Percentiles rank a stretch among this genome's conserved stretches.
phyloP scores from a whole-genome alignment of 305 asterid species.

The Fraxinus baroniana region DNA sequence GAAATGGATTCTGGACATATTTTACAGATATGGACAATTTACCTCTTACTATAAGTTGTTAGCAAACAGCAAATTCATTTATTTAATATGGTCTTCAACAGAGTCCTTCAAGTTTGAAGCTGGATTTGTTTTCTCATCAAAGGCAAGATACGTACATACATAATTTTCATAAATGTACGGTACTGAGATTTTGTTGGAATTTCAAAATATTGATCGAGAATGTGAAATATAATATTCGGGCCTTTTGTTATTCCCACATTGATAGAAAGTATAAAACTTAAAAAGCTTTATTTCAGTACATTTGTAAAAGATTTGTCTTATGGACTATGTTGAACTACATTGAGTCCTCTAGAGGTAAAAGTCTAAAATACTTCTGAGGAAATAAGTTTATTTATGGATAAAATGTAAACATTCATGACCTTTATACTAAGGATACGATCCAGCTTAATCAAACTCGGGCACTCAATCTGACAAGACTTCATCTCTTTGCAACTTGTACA shows the following conservation, averaged over 20 bases:
- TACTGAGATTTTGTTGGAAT: background rate
- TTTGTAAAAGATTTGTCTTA: background rate
- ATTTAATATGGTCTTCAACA: background rate
- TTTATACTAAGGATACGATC: background rate
- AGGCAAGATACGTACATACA: background rate
- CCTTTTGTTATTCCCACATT: background rate
- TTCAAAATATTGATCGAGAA: background rate
- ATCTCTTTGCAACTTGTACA: background rate
- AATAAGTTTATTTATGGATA: background rate
- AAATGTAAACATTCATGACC: background rate
- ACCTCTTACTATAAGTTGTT: background rate
- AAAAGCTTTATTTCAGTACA: background rate
- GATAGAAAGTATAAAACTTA: background rate
- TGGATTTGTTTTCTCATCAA: background rate
- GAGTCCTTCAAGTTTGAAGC: background rate
- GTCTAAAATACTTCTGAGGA: background rate
- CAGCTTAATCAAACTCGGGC: background rate
- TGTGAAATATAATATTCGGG: background rate
- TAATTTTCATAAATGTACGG: background rate
- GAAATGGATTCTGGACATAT: background rate
- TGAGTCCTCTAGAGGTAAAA: background rate
- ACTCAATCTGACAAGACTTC: background rate
- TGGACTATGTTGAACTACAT: background rate
- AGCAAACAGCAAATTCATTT: background rate
- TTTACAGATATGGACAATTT: background rate